Base-by-base conservation (phyloP, 2,329 filamentous ascomycete species). In the Ophiocordyceps camponoti-rufipedis region DNA sequence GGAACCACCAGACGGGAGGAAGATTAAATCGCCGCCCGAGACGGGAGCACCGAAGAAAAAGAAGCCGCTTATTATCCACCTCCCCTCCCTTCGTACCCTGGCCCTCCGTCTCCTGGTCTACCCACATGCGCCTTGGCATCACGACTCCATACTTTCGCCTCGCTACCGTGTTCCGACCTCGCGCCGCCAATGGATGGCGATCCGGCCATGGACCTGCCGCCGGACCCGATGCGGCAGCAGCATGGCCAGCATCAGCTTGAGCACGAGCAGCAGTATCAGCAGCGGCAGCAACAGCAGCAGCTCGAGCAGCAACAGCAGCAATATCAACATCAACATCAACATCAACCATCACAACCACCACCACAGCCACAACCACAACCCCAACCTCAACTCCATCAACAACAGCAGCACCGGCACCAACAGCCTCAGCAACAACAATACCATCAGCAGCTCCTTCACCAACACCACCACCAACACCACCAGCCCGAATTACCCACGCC, bases 401-500 rank as follows among this genome's bases (percentile, higher is more conserved):
- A 23, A 23, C 45, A 46, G 23, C 45, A 46, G 2, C 35, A 39
- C n/a, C n/a, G 16, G 7, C 18, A n/a, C 19, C 16, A 28, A 5
- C n/a, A n/a, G n/a, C 39, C 16, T 28, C 6, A 28, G 13, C 41
- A 42, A 5, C 41, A 23, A 11, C 41, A 11, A 28, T 29, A 23
- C 12, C 28, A 12, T 10, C 41, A 14, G 8, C 41, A 14, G 33
- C 33, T 45, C 13, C 13, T 47, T 33, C 44, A 35, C 6, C 33
- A 19, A 28, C 8, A 28, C 4, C 19, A 23, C 2, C 41, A 2
- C 12, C 33, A 35, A 6, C 33, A 35, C 6, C 33, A 35, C 33
- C 33, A 35, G 33, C 14, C 47, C 47, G 40, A 23, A 14, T 23
- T 46, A 6, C 47, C 51, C 3, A 45, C 44, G 18, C 47, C 47